phyloP scores from a whole-genome alignment of 2,329 filamentous ascomycete genomes.

The Hymenoscyphus albidus region DNA sequence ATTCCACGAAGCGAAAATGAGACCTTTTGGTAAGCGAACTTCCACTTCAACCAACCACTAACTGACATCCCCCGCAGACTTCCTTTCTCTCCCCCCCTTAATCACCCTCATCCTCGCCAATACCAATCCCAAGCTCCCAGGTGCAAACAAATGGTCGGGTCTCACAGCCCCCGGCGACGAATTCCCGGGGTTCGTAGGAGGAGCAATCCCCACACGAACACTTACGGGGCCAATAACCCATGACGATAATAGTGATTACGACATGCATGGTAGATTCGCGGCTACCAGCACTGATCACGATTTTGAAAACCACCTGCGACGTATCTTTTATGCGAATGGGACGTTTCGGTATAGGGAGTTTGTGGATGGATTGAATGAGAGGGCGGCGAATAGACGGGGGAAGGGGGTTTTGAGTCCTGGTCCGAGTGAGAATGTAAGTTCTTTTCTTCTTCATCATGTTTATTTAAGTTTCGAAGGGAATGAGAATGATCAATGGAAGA shows the following conservation, averaged over 20 bases:
- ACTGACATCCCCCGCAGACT: too few species aligned
- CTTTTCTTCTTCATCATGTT: background rate
- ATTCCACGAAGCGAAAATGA: too few species aligned
- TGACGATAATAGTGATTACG: background rate
- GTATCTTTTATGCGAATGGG: background rate
- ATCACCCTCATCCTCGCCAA: too few species aligned
- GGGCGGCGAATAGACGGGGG: background rate
- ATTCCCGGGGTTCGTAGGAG: background rate
- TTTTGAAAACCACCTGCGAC: background rate
- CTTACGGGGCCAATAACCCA: background rate
- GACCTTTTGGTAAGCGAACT: too few species aligned
- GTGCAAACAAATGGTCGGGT: background rate
- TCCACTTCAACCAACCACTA: too few species aligned
- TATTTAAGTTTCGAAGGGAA: too few species aligned
- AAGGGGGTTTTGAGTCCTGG: background rate
- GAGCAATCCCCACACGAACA: background rate
- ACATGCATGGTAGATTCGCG: background rate
- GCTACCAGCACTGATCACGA: background rate
- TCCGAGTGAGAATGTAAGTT: background rate
- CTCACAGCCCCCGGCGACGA: background rate
- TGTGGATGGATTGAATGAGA: background rate
- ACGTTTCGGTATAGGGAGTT: background rate
- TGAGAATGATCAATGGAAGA: background rate
- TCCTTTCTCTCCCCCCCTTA: too few species aligned
- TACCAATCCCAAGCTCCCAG: too few species aligned